phyloP scores from a whole-genome alignment of 352 stramenopile genomes.

The Pythium coloratum region DNA sequence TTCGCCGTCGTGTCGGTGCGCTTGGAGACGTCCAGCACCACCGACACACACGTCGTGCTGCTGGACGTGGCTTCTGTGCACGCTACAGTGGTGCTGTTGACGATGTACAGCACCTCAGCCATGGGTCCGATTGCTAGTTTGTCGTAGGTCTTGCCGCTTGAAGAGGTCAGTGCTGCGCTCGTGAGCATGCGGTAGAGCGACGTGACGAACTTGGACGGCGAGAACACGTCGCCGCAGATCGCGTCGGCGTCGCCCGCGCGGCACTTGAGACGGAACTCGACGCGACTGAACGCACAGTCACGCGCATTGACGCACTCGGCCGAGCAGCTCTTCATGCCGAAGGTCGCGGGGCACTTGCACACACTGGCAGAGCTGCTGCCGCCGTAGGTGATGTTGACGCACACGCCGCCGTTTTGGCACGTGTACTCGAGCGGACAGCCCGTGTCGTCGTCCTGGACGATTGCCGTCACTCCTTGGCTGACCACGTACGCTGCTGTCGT shows the following conservation, averaged over 20 bases:
- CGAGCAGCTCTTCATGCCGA: constrained; percentile 61
- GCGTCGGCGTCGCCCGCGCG: constrained; percentile 19
- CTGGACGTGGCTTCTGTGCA: constrained; percentile 29
- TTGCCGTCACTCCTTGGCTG: constrained; percentile 41
- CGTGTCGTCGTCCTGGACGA: constrained; percentile 69
- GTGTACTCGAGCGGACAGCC: constrained; percentile 59
- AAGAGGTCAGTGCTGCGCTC: constrained; percentile 29
- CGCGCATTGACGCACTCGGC: constrained; percentile 38
- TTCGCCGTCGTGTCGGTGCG: constrained; percentile 21
- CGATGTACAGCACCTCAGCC: constrained; percentile 48
- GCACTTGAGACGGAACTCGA: constrained; percentile 44
- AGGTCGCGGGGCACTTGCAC: constrained; percentile 48
- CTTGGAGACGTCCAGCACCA: constrained; percentile 48
- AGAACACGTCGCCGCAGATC: constrained; percentile 46
- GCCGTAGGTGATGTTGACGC: constrained; percentile 33
- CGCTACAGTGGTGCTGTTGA: constrained; percentile 43
- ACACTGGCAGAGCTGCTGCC: constrained; percentile 19
- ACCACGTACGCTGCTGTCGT: constrained; percentile 29
- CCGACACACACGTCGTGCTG: constrained; percentile 33
- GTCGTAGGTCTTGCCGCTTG: constrained; percentile 39
- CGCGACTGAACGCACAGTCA: constrained; percentile 51
- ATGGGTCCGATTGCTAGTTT: constrained; percentile 39
- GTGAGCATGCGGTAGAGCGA: constrained; percentile 62
- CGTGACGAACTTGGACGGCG: constrained; percentile 36
- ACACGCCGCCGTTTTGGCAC: constrained; percentile 50